A percentile compares a stretch with the other conserved stretches of the same genome.
Evolutionary conservation across 2,329 filamentous ascomycete species (phyloP).

Genomic region (Cercospora canescens): DNA sequence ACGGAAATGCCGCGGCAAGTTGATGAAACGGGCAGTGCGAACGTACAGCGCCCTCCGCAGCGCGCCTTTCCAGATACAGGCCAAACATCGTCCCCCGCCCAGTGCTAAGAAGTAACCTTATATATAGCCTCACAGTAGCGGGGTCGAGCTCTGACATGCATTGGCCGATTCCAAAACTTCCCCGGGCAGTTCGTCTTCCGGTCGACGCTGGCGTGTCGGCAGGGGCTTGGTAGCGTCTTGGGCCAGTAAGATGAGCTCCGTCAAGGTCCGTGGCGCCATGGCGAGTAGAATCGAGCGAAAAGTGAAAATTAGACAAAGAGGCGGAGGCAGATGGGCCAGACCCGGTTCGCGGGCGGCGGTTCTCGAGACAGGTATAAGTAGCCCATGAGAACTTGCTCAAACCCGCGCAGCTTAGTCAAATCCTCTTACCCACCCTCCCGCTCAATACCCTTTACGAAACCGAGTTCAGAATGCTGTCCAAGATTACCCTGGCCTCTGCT

Average conservation of each 20-base stretch:
- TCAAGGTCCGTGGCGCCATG: neutral
- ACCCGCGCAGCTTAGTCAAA: slow-evolving; percentile 12
- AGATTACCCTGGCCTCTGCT: slow-evolving; percentile 4
- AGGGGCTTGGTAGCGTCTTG: neutral
- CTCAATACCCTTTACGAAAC: neutral
- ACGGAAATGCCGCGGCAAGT: neutral
- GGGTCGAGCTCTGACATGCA: neutral
- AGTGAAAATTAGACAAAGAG: neutral
- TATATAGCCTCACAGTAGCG: slow-evolving; percentile 4
- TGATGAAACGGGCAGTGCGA: neutral
- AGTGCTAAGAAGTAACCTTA: slow-evolving; percentile 3
- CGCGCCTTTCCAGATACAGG: neutral
- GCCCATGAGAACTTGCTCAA: slow-evolving; percentile 11
- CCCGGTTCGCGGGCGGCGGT: neutral
- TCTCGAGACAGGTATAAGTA: slow-evolving; percentile 8
- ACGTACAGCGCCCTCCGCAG: neutral
- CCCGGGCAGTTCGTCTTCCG: neutral
- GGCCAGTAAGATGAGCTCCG: neutral
- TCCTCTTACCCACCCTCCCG: neutral
- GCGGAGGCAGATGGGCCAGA: neutral
- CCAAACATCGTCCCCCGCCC: neutral
- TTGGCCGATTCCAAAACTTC: neutral
- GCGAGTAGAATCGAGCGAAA: neutral
- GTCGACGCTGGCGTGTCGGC: neutral
- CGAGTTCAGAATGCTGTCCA: slow-evolving; percentile 11